Conservation (phyloP, 73 alveolate genomes). For the Paramecium primaurelia region DNA sequence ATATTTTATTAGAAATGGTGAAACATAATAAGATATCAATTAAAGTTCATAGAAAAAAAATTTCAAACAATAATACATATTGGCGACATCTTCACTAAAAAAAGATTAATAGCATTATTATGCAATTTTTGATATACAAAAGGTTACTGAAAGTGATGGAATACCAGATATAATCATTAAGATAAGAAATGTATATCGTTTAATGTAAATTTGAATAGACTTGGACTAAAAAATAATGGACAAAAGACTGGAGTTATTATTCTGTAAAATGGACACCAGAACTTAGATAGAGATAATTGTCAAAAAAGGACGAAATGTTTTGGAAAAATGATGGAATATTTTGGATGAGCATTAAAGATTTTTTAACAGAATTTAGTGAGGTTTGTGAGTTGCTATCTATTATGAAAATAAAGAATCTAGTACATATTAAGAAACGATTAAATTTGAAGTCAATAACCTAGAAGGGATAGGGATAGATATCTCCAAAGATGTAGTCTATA, state of each 20-base stretch:
- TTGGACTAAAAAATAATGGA: conserved; percentile 61
- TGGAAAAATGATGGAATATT: conserved; percentile 89
- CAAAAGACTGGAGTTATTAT: conserved; percentile 86
- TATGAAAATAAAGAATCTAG: neutral
- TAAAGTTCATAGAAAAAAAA: conserved; percentile 45
- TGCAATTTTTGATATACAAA: conserved; percentile 67
- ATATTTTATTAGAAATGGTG: conserved; percentile 60
- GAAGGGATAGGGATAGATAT: neutral
- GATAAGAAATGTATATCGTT: conserved; percentile 31
- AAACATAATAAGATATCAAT: conserved; percentile 54
- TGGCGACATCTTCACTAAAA: conserved; percentile 81
- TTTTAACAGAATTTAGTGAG: conserved; percentile 83
- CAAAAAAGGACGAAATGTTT: conserved; percentile 23
- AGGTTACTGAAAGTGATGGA: conserved; percentile 55
- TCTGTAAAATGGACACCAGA: conserved; percentile 88
- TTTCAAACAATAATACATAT: conserved; percentile 61
- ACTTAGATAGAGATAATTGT: conserved; percentile 67
- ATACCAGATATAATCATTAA: conserved; percentile 34
- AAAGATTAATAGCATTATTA: conserved; percentile 79
- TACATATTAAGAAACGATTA: neutral
- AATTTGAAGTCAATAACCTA: neutral
- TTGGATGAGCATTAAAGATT: conserved; percentile 82
- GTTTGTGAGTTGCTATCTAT: conserved; percentile 61
- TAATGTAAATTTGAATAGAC: conserved; percentile 26
- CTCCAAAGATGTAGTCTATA: neutral